Evolutionary conservation across 805 yeast genomes (phyloP).

Genomic region (Metschnikowia amazonensis): DNA sequence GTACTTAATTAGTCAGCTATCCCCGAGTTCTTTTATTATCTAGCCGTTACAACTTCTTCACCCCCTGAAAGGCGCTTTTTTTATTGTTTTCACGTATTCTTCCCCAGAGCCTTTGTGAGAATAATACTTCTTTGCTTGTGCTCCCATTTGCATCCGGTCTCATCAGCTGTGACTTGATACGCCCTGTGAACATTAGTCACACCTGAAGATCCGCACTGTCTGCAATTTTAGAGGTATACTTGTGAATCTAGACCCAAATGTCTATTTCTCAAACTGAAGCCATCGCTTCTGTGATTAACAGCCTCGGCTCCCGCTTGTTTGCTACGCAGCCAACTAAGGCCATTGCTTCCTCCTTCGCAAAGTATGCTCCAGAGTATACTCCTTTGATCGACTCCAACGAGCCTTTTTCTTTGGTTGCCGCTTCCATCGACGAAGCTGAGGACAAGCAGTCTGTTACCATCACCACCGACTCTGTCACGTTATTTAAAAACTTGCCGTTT

Average conservation of each 20-base stretch:
- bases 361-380: slow-evolving; percentile 21
- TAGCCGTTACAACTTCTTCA: neutral
- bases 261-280: slow-evolving; percentile 17
- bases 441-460: slow-evolving; percentile 33
- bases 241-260: neutral
- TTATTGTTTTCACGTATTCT: neutral
- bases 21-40: neutral
- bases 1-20: slow-evolving; percentile 1
- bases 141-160: neutral
- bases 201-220: neutral
- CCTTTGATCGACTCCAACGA: slow-evolving; percentile 47
- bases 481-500: slow-evolving; percentile 59
- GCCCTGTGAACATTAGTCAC: neutral
- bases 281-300: slow-evolving; percentile 22
- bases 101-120: neutral
- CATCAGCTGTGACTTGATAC: neutral
- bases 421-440: slow-evolving; percentile 21
- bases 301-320: slow-evolving; percentile 33
- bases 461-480: slow-evolving; percentile 48
- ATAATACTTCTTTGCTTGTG: neutral
- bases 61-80: neutral
- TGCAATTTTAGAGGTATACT: neutral
- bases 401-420: slow-evolving; percentile 46
- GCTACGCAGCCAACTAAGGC: slow-evolving; percentile 47
- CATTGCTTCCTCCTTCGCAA: slow-evolving; percentile 31